A percentile compares a stretch with the other conserved stretches of the same genome.
Conservation (phyloP, 805 yeast genomes). For the Millerozyma miso region DNA sequence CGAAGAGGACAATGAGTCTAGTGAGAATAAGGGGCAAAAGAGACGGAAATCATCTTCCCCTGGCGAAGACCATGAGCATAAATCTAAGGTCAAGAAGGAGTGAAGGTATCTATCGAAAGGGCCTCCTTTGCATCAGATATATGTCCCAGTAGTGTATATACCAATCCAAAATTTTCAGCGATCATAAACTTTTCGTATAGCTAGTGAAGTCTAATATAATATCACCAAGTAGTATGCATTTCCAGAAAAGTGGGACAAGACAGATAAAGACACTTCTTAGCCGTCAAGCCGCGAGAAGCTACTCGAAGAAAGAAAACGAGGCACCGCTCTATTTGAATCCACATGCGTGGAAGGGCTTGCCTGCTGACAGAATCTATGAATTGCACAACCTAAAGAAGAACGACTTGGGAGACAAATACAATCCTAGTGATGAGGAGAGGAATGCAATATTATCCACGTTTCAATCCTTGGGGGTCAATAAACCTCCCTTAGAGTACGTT, state of each 20-base stretch:
- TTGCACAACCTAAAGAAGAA: constrained; percentile 58
- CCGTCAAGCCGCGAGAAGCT: background rate
- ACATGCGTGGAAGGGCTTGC: constrained; percentile 64
- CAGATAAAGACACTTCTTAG: background rate
- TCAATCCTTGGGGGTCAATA: constrained; percentile 22
- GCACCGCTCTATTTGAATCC: constrained; percentile 53
- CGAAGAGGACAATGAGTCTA: constrained; percentile 6
- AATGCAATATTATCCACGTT: constrained; percentile 39
- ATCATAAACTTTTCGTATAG: constrained; percentile 2
- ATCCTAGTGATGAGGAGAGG: constrained; percentile 62
- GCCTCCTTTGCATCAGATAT: constrained; percentile 1
- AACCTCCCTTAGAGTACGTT: constrained; percentile 35
- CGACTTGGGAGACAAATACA: constrained; percentile 37
- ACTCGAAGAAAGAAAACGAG: constrained; percentile 1
- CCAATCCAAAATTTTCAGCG: background rate
- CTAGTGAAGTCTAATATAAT: background rate
- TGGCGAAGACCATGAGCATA: background rate
- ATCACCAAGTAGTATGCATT: background rate
- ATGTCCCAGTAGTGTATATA: background rate
- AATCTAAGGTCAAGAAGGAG: constrained; percentile 1
- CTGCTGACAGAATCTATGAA: constrained; percentile 57
- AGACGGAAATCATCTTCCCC: background rate
- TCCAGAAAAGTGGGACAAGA: background rate
- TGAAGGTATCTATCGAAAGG: background rate
- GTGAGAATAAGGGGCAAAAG: constrained; percentile 6